phyloP scores from a whole-genome alignment of 2,329 filamentous ascomycete species.

The Exophiala aquamarina region DNA sequence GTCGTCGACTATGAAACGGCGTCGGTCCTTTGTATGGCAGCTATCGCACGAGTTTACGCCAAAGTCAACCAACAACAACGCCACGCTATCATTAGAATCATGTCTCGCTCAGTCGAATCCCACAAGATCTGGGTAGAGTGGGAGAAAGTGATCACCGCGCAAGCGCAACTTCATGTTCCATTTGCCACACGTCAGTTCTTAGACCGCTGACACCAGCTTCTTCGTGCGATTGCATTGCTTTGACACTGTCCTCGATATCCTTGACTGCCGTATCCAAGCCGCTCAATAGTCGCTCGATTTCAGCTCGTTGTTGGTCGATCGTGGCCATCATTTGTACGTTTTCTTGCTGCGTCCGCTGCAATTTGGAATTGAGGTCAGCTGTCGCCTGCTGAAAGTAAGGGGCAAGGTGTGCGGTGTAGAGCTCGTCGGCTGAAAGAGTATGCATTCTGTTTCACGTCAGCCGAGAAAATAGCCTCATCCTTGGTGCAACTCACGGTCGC shows the following conservation, averaged over 20 bases:
- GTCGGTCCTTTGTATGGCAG: not conserved
- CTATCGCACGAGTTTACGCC: not conserved
- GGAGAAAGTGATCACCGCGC: conserved; percentile 16
- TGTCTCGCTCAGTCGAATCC: not conserved
- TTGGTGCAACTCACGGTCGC: conserved; percentile 17
- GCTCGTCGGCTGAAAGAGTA: conserved; percentile 55
- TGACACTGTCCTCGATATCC: conserved; percentile 55
- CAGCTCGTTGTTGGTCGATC: conserved; percentile 54
- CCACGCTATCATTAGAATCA: conserved; percentile 18
- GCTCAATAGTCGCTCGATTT: conserved; percentile 57
- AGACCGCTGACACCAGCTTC: conserved; percentile 31
- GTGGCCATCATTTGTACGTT: conserved; percentile 55
- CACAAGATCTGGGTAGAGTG: not conserved
- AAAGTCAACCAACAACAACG: conserved; percentile 11
- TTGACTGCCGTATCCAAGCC: conserved; percentile 56
- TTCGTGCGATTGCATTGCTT: conserved; percentile 39
- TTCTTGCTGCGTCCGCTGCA: conserved; percentile 51
- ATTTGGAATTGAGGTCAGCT: conserved; percentile 48
- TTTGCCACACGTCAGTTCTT: conserved; percentile 42
- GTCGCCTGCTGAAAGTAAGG: conserved; percentile 56
- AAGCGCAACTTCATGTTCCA: conserved; percentile 43
- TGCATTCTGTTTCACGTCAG: conserved; percentile 49
- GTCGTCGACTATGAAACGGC: too few species aligned
- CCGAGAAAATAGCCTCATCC: not conserved
- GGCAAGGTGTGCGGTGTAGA: conserved; percentile 60